A percentile compares a stretch with the other conserved stretches of the same genome.
Evolutionary conservation across 768 basidiomycete genomes (phyloP).

Genomic region (Tricholoma sp.): DNA sequence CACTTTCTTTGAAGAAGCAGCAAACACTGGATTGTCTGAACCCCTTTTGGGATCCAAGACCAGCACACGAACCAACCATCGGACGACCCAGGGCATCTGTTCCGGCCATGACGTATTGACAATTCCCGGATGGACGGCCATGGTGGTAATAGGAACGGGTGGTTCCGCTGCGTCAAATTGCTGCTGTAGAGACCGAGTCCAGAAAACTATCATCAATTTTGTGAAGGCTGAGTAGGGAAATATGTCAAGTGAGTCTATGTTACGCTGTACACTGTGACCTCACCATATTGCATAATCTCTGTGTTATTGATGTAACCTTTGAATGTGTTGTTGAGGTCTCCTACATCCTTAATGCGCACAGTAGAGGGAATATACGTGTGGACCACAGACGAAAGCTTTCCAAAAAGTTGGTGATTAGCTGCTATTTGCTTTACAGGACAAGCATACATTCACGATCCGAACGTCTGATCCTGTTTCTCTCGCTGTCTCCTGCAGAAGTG

Average conservation of each 20-base stretch:
- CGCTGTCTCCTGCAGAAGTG: conserved; percentile 47
- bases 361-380: conserved; percentile 17
- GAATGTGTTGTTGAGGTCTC: conserved; percentile 32
- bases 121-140: conserved; percentile 30
- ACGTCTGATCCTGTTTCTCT: conserved; percentile 46
- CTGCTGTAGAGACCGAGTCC: conserved; percentile 44
- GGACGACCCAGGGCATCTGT: conserved; percentile 14
- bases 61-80: conserved; percentile 13
- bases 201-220: conserved; percentile 46
- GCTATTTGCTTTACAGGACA: background rate
- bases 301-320: conserved; percentile 12
- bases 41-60: conserved; percentile 17
- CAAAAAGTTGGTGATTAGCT: background rate
- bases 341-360: conserved; percentile 23
- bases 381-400: conserved; percentile 28
- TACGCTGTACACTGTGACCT: background rate
- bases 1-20: conserved; percentile 21
- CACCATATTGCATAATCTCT: conserved; percentile 28
- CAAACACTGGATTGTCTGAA: conserved; percentile 23
- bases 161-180: conserved; percentile 31
- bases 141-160: conserved; percentile 28
- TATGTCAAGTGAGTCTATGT: too few relatives aligned
- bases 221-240: too few relatives aligned
- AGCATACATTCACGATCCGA: conserved; percentile 52
- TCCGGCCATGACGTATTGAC: conserved; percentile 26